Base-by-base conservation (phyloP, 2,329 filamentous ascomycete genomes). In the Macrophomina pseudophaseolina region DNA sequence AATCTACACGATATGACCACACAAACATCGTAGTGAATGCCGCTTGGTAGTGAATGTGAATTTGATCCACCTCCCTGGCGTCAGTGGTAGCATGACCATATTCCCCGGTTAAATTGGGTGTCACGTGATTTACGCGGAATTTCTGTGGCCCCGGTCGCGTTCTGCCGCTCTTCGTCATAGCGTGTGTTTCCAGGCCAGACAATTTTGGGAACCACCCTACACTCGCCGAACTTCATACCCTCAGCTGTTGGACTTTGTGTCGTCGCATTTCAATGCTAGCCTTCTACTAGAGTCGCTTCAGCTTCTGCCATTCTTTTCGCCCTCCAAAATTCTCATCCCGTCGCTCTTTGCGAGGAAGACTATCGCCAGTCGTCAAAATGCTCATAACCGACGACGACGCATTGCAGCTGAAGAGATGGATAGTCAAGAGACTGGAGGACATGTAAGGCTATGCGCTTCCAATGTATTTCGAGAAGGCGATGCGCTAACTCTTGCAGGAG, bases 401-500 rank as follows among this genome's bases (percentile, higher is more conserved):
- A 18, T 76, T 85, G 65, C 80, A 86, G 68, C 83, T 95, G 65
- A 93, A 92, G 82, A 83, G 85, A 68, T 94, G 91, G 91, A 88
- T 94, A 69, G 87, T 93, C 69, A 90, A 90, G 79, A 87, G 90
- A 69, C 86, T 94, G 64, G 90, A 92, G 75, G 88, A 90, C 74
- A 91, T 90, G 90, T 91, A 79, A 64, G 88, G 81, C 14, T 9
- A 7, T n/a, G 28, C 40, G 16, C 58, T 44, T 40, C 49, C 12
- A 52, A 18, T 11, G 1, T 16, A 18, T 23, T 38, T 5, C 16
- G 3, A 8, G 2, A 23, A 5, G 5, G n/a, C 14, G 18, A 40
- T 8, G 3, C 5, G 4, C 32, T 62, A 18, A 62, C 32, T 3
- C 3, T 3, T 11, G 5, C 42, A 33, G 33, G 69, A 92, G 91